Percentiles rank a stretch among this genome's conserved stretches.
These are phyloP conservation scores for Globisporangium camurandrum DNA, from an alignment of 352 stramenopile species.

Conservation along the genomic window DNA sequence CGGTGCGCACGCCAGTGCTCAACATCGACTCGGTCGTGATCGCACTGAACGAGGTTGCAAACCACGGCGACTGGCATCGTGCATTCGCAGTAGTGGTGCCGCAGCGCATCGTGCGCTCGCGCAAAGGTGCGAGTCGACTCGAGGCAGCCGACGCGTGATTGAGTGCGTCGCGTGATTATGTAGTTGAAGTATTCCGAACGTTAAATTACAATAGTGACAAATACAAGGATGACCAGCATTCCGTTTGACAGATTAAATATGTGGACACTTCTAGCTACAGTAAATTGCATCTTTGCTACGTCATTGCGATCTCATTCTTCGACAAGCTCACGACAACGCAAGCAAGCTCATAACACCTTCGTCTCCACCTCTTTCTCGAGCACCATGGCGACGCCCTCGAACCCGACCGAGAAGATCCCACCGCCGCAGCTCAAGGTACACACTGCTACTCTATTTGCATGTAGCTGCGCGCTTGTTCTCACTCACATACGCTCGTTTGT, in stretches of 20 bases:
- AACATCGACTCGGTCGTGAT: conserved; percentile 79
- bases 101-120: conserved; percentile 27
- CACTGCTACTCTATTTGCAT: background rate
- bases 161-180: too few relatives aligned
- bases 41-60: conserved; percentile 59
- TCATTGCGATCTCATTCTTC: too few relatives aligned
- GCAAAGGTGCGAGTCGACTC: conserved; percentile 6
- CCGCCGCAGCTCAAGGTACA: conserved; percentile 38
- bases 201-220: too few relatives aligned
- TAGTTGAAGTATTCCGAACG: too few relatives aligned
- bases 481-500: background rate
- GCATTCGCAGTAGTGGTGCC: conserved; percentile 54
- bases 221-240: too few relatives aligned
- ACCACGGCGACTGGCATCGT: conserved; percentile 54
- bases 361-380: conserved; percentile 2
- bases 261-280: too few relatives aligned
- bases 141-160: too few relatives aligned
- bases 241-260: too few relatives aligned
- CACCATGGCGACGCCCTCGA: conserved; percentile 40
- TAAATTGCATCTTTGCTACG: too few relatives aligned
- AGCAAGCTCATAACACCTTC: background rate
- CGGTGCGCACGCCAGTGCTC: conserved; percentile 53
- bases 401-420: conserved; percentile 61
- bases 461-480: background rate
- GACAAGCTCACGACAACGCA: background rate